Base-by-base conservation (phyloP, 2,329 filamentous ascomycete genomes). In the Microcyclospora pomicola region DNA sequence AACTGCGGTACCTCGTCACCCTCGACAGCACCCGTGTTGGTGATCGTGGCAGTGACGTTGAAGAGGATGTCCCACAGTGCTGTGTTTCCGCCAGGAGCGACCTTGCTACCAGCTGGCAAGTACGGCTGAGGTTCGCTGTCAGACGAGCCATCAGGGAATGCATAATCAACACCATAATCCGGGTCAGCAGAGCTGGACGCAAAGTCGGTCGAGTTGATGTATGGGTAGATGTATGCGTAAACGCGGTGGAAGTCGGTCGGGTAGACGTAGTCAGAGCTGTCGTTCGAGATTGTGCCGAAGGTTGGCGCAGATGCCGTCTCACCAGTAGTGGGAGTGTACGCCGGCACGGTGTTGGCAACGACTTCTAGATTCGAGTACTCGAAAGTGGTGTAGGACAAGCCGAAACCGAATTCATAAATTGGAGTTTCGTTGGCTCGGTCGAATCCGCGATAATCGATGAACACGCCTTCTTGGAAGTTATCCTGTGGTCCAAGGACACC, bases 381-480 rank as follows among this genome's bases (percentile, higher is more conserved):
- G 53, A 92, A 88, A 2, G 71, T 83, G 1, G 82, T 85, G 68
- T 91, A 92, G 3, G 75, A 82, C 10, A 92, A 65, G 39, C 85
- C 85, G 51, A 72, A 82, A 6, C 84, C 84, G 49, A 91, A 92
- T 53, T 87, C 82, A 59, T 78, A 91, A 45, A 82, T 73, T 1
- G 83, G 82, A 1, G 73, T 72, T 38, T 73, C 69, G 48, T 73
- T 66, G 39, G 69, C 58, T 51, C 69, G 67, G 61, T 92, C 84
- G 37, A 91, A 83, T 47, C 76, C 68, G 30, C 80, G 73, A 63
- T 85, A 85, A 60, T 91, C 84, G 53, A 92, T 86, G 58, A 87
- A 84, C 37, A 80, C 68, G 12, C 84, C 83, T 59, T 91, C 83
- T 6, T 67, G 65, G 54, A 85, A 92, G 50, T 84, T 72, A 30